A percentile compares a stretch with the other conserved stretches of the same genome.
These are phyloP conservation scores for Lepidium africanum DNA, from an alignment of 345 rosid genomes.

Conservation along the genomic window DNA sequence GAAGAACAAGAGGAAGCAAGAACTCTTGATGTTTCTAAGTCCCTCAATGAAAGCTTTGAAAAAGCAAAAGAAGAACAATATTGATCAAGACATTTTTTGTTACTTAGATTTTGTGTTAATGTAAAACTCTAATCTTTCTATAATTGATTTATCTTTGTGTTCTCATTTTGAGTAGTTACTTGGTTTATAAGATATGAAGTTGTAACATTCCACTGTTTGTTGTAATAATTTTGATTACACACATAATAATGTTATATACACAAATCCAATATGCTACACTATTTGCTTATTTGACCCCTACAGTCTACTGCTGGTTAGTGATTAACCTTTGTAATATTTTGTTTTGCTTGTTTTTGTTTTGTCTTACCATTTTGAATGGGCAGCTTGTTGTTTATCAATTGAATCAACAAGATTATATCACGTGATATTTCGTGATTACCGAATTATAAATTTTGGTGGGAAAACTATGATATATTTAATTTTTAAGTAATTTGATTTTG, in stretches of 20 bases:
- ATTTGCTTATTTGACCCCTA: neutral
- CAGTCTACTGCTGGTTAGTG: no score
- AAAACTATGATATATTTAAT: no score
- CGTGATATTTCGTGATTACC: no score
- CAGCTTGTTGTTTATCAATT: no score
- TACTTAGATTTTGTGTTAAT: neutral
- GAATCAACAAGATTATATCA: no score
- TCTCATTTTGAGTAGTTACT: neutral
- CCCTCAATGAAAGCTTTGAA: conserved; percentile 40
- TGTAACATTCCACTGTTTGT: conserved; percentile 7
- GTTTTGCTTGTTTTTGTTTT: no score
- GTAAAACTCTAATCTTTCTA: neutral
- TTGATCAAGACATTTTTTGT: neutral
- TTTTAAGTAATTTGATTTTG: no score
- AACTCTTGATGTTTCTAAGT: conserved; percentile 26
- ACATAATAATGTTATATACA: neutral
- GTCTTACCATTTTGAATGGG: no score
- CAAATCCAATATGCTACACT: neutral
- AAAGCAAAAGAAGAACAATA: conserved; percentile 14
- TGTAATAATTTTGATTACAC: conserved; percentile 3
- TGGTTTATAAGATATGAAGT: neutral
- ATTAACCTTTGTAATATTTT: no score
- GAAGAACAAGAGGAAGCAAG: conserved; percentile 13
- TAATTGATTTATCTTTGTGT: neutral
- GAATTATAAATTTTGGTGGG: no score